Base-by-base conservation (phyloP, 148 eudicot genomes). In the Fallopia convolvulus region DNA sequence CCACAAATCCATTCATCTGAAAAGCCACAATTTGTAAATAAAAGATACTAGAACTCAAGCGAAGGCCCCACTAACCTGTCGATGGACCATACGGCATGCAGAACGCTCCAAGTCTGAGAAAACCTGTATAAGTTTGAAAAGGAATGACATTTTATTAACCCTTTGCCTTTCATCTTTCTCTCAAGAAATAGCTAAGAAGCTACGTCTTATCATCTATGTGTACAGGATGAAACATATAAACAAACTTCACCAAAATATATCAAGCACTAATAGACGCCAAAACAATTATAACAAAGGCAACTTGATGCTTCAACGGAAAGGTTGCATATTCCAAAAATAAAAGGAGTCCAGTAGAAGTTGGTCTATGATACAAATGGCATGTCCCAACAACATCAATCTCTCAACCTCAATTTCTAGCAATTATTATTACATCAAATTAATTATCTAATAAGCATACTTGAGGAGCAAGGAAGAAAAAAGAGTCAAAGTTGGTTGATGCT, bases 61-160 rank as follows among this genome's bases (percentile, higher is more conserved):
- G 17, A n/a, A 79, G 18, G 20, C 65, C 30, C 30, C 15, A 80
- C 81, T 71, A 79, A 94, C 99, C 99, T 93, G 99, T 44, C 88
- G 92, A 84, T 93, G 97, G 81, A 93, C 90, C 99, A 96, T 96
- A 79, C 99, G 87, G 83, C 99, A 96, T 39, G 87, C 94, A 50
- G 99, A 96, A 49, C 98, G 98, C 84, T 96, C 99, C 97, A 96
- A 85, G 83, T 96, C 99, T 71, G 99, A 96, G 75, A 96, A 83
- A 12, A 96, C 99, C 99, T 96, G 87, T 84, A 86, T 17, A 73
- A 3, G 42, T 73, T 44, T 42, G 53, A 20, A 73, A 44, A 73
- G 49, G 5, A 40, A 42, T 39, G 47, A 36, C 47, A 17, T 72
- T 11, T 3, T 72, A n/a, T 72, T 46, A n/a, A 40, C 2, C 32